A percentile compares a stretch with the other conserved stretches of the same genome.
These are phyloP conservation scores for Pholiota conissans DNA, from an alignment of 768 basidiomycete species.

Conservation along the genomic window DNA sequence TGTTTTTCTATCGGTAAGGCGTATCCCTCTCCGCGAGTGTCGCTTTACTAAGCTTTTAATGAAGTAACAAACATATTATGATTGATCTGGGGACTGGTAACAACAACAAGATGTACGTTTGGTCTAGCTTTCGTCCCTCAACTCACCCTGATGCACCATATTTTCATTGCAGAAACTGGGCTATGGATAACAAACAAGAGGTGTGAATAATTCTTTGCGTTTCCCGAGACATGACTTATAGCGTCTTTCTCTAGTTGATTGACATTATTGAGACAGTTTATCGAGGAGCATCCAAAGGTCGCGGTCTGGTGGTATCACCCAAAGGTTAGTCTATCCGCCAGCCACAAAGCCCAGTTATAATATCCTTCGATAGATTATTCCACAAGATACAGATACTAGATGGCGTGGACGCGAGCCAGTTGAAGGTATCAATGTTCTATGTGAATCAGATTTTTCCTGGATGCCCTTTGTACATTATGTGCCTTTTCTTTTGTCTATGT, in stretches of 20 bases:
- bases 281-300: constrained; percentile 95
- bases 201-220: constrained; percentile 37
- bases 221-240: constrained; percentile 2
- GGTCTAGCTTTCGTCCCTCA: neutral
- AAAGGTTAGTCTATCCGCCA: constrained; percentile 59
- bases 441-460: no score
- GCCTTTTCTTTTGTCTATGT: neutral
- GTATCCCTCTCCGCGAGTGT: constrained; percentile 7
- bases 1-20: constrained; percentile 95
- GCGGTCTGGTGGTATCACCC: constrained; percentile 96
- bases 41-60: neutral
- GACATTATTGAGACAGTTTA: constrained; percentile 99
- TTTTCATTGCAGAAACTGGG: constrained; percentile 77
- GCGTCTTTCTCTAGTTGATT: constrained; percentile 63
- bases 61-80: constrained; percentile 98
- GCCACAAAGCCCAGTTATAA: neutral
- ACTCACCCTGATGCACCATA: constrained; percentile 7
- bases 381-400: constrained; percentile 42
- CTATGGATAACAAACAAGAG: constrained; percentile 99
- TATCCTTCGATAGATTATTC: constrained; percentile 38
- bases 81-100: constrained; percentile 99
- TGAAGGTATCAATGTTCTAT: neutral
- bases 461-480: no score
- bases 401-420: neutral
- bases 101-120: constrained; percentile 94